phyloP scores from a whole-genome alignment of 2,329 filamentous ascomycete genomes.

The Hysterium pulicare region DNA sequence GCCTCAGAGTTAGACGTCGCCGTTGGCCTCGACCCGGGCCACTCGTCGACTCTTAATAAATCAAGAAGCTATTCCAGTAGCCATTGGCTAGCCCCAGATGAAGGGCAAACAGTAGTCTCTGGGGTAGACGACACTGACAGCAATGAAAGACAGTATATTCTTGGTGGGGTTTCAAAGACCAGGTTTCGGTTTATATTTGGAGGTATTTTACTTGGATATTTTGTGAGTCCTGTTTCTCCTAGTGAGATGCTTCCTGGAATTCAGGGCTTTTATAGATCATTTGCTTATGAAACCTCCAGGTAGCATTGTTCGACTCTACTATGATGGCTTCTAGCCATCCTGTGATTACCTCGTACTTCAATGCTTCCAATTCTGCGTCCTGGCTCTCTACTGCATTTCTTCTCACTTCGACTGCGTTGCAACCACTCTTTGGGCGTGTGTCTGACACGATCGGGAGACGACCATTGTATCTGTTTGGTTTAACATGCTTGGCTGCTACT shows the following conservation, averaged over 20 bases:
- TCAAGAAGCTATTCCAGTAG: conserved; percentile 21
- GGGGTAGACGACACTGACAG: conserved; percentile 18
- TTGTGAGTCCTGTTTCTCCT: conserved; percentile 25
- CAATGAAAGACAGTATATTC: conserved; percentile 24
- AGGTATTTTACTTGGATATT: conserved; percentile 35
- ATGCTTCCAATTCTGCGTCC: conserved; percentile 72
- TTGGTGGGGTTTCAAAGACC: conserved; percentile 30
- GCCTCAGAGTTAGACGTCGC: conserved; percentile 20
- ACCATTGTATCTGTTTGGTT: conserved; percentile 60
- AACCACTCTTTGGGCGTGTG: conserved; percentile 70
- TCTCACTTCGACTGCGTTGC: conserved; percentile 71
- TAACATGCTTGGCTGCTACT: conserved; percentile 61
- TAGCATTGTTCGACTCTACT: conserved; percentile 65
- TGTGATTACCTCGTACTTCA: conserved; percentile 76
- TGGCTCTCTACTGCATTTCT: conserved; percentile 80
- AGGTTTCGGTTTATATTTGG: conserved; percentile 37
- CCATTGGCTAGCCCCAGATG: conserved; percentile 22
- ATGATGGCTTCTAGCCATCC: conserved; percentile 80
- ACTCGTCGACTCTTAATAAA: conserved; percentile 22
- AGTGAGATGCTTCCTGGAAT: not conserved
- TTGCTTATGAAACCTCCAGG: conserved; percentile 13
- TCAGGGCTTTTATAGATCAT: not conserved
- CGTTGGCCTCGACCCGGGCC: conserved; percentile 20
- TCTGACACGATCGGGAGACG: conserved; percentile 72
- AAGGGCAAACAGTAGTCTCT: conserved; percentile 13